A percentile compares a stretch with the other conserved stretches of the same genome.
phyloP scores from a whole-genome alignment of 2,329 filamentous ascomycete species.

The Claviceps sorghi region DNA sequence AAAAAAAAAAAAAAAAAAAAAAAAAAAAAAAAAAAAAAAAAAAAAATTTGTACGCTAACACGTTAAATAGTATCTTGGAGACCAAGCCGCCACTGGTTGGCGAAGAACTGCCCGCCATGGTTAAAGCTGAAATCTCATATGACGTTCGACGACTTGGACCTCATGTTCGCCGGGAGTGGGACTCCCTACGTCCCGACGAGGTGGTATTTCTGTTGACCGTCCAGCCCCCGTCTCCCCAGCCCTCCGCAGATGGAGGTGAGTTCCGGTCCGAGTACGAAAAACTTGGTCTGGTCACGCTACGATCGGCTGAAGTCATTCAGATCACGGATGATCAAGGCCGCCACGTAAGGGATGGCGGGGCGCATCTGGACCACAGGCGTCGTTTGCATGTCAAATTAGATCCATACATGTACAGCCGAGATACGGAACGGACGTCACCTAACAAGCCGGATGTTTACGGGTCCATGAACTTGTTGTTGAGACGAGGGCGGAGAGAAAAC shows the following conservation, averaged over 20 bases:
- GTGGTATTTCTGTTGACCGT: conserved; percentile 77
- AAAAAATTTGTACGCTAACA: neutral
- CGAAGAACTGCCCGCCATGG: conserved; percentile 64
- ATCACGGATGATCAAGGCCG: conserved; percentile 75
- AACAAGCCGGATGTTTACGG: conserved; percentile 72
- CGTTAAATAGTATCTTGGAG: conserved; percentile 52
- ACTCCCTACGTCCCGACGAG: conserved; percentile 71
- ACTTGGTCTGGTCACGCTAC: conserved; percentile 54
- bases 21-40: neutral
- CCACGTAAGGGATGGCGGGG: conserved; percentile 46
- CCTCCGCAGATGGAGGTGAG: conserved; percentile 36
- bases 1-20: neutral
- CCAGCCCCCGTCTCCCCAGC: conserved; percentile 41
- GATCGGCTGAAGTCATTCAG: conserved; percentile 74
- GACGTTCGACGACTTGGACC: conserved; percentile 71
- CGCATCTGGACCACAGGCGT: conserved; percentile 51
- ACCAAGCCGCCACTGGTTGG: conserved; percentile 73
- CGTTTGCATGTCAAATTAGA: conserved; percentile 74
- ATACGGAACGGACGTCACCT: conserved; percentile 49
- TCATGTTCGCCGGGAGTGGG: conserved; percentile 73
- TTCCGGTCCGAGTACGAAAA: conserved; percentile 37
- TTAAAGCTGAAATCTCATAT: conserved; percentile 72
- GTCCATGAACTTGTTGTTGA: conserved; percentile 69
- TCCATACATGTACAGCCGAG: conserved; percentile 58
- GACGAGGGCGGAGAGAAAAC: conserved; percentile 77